Conservation (phyloP, 148 eudicot species). For the Tetragonia tetragonoides region DNA sequence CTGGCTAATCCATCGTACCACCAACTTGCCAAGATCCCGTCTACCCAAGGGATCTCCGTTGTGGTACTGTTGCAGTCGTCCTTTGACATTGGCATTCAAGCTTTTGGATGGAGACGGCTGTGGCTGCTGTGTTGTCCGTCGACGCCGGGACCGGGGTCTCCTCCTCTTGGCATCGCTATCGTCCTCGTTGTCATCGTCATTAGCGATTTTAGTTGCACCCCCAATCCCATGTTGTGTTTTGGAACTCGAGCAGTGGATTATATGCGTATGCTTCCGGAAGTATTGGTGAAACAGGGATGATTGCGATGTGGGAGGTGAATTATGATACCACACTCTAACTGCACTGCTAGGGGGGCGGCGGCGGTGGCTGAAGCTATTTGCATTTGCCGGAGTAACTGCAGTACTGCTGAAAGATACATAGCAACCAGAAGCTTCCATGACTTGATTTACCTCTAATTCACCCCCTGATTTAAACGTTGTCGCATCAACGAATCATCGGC, state of each 20-base stretch:
- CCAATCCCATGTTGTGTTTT: too few relatives aligned
- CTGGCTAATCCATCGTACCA: conserved; percentile 62
- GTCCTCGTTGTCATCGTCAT: background rate
- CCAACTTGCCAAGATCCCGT: conserved; percentile 64
- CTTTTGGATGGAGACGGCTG: background rate
- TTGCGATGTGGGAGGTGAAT: too few relatives aligned
- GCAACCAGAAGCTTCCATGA: conserved; percentile 27
- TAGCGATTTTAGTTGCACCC: background rate
- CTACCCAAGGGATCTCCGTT: conserved; percentile 79
- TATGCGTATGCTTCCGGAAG: too few relatives aligned
- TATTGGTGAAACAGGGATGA: too few relatives aligned
- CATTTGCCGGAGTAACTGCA: too few relatives aligned
- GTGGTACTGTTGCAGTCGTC: conserved; percentile 27
- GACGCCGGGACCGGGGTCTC: conserved; percentile 5
- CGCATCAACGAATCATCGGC: background rate
- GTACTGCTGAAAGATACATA: conserved; percentile 15
- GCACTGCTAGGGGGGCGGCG: too few relatives aligned
- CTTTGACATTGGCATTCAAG: background rate
- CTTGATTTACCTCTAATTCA: background rate
- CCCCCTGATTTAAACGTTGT: background rate
- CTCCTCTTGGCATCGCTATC: background rate
- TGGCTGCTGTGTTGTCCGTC: background rate
- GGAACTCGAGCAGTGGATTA: too few relatives aligned
- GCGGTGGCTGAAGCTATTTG: too few relatives aligned
- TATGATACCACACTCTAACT: too few relatives aligned